A percentile compares a stretch with the other conserved stretches of the same genome.
Conservation (phyloP, 495 filamentous ascomycete genomes). For the Xylaria curta region DNA sequence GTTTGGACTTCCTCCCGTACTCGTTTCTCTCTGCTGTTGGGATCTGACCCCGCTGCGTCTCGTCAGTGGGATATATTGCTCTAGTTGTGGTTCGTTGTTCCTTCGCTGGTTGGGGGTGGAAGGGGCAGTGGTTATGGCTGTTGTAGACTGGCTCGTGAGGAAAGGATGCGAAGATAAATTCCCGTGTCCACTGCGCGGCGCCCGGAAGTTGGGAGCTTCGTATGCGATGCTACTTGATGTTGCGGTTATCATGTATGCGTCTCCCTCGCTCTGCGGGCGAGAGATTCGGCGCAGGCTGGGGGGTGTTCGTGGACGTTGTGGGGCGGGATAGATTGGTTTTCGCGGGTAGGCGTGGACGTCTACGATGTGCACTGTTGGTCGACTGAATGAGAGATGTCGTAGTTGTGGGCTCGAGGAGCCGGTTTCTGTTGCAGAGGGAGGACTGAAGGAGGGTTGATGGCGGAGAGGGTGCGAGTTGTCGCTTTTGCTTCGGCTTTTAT, state of each 20-base stretch:
- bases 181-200: slow-evolving; percentile 22
- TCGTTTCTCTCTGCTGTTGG: background rate
- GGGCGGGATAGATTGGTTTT: slow-evolving; percentile 41
- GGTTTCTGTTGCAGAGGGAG: slow-evolving; percentile 18
- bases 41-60: background rate
- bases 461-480: slow-evolving; percentile 25
- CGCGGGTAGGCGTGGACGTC: slow-evolving; percentile 48
- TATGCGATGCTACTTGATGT: slow-evolving; percentile 15
- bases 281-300: slow-evolving; percentile 32
- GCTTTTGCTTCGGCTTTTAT: slow-evolving; percentile 20
- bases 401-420: slow-evolving; percentile 41
- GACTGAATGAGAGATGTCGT: slow-evolving; percentile 41
- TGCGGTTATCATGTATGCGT: background rate
- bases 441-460: slow-evolving; percentile 39
- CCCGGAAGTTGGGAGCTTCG: slow-evolving; percentile 19
- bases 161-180: slow-evolving; percentile 22
- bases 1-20: background rate
- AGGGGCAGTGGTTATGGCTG: background rate
- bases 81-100: background rate
- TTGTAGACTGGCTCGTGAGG: slow-evolving; percentile 10
- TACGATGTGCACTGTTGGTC: slow-evolving; percentile 34
- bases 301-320: slow-evolving; percentile 37
- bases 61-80: background rate
- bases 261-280: slow-evolving; percentile 12
- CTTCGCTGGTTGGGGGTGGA: background rate